phyloP scores from a whole-genome alignment of 495 filamentous ascomycete species.

The Penicillium herquei region DNA sequence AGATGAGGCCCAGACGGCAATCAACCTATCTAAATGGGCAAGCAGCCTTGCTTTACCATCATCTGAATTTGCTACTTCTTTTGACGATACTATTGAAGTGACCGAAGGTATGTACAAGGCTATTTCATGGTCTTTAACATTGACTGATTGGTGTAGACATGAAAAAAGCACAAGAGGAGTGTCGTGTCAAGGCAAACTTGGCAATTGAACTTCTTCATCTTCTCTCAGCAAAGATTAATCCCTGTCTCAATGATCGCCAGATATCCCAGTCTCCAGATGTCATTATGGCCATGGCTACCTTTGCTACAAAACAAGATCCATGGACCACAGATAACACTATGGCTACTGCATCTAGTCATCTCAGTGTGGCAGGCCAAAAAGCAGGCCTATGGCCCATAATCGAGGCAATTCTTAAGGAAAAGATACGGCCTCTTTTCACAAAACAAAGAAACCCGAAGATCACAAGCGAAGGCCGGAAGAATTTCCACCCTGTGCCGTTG shows the following conservation, averaged over 20 bases:
- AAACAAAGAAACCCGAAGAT: conserved; percentile 61
- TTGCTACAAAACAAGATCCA: conserved; percentile 48
- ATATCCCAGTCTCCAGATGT: conserved; percentile 21
- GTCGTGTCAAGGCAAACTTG: conserved; percentile 22
- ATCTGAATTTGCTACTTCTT: conserved; percentile 28
- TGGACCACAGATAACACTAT: conserved; percentile 49
- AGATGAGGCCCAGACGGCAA: conserved; percentile 26
- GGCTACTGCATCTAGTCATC: conserved; percentile 21
- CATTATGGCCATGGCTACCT: conserved; percentile 42
- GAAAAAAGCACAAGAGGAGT: conserved; percentile 18
- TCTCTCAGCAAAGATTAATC: conserved; percentile 13
- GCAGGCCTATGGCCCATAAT: conserved; percentile 35
- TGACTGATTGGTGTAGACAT: conserved; percentile 8
- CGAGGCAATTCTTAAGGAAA: conserved; percentile 51
- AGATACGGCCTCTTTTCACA: conserved; percentile 69
- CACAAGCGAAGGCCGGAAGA: conserved; percentile 60
- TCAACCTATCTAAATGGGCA: conserved; percentile 38
- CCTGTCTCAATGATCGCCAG: conserved; percentile 14
- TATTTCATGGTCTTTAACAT: no score
- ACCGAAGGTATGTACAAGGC: conserved; percentile 9
- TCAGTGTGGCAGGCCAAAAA: conserved; percentile 39
- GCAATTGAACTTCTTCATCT: conserved; percentile 33
- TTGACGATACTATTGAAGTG: conserved; percentile 28
- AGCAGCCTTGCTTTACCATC: conserved; percentile 33
- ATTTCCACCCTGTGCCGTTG: conserved; percentile 47